Base-by-base conservation (phyloP, 176 grass and related monocot species). In the Pharus latifolius region DNA sequence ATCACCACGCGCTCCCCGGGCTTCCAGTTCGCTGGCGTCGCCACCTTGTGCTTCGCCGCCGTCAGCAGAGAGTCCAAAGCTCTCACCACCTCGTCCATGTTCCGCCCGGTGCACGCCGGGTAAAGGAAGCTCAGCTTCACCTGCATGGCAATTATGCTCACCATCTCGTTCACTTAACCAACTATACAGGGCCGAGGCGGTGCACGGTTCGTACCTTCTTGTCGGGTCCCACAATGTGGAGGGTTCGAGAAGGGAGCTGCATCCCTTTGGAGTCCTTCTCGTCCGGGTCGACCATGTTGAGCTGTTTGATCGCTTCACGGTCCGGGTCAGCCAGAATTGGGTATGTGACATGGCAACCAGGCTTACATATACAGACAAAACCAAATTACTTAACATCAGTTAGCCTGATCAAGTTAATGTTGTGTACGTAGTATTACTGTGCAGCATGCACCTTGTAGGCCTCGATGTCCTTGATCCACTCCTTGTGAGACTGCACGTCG, bases 401-500 rank as follows among this genome's bases (percentile, higher is more conserved):
- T 14, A 68, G 20, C 18, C 0, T 2, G 12, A 32, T 66, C 16
- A 9, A 20, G n/a, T n/a, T n/a, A n/a, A n/a, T n/a, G n/a, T n/a
- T n/a, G n/a, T n/a, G 35, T 38, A 9, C 8, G 35, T 9, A 38
- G 9, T 38, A 9, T 9, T 38, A 31, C 6, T 6, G 3, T 12
- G 19, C n/a, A 41, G 16, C 10, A 4, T 4, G 14, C 6, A 92
- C 89, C 84, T 87, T 90, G 70, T 76, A 98, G 5, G 94, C 84
- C 57, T 98, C 87, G 14, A 98, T 74, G 84, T 98, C 94, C 73
- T 98, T 93, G 77, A 85, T 88, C 94, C 94, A 98, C 38, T 83
- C 81, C 80, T 61, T 86, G 83, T 98, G 94, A 8, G 89, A 93
- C 7, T 51, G 13, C 55, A 83, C 84, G 67, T 81, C 81, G 82